Evolutionary conservation across 495 filamentous ascomycete genomes (phyloP), one percentile per base, ranked within the genome.

Genomic region (Neurospora sp.): DNA sequence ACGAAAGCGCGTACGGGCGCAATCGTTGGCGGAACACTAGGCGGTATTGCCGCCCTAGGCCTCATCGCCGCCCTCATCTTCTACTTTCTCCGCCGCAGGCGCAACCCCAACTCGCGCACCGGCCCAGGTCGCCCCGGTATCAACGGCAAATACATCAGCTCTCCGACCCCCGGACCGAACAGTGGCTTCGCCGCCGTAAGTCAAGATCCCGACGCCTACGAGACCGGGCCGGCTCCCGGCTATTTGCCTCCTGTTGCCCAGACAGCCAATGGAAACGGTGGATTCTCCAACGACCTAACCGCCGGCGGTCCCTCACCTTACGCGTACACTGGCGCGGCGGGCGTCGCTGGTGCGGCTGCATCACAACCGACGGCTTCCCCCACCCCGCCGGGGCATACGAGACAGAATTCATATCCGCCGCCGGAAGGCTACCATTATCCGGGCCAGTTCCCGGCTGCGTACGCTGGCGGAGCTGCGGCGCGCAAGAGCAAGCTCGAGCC

Each of bases 1-100:
- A 41, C 72, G 20, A 71, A 69, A 41, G 78, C 72, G 69, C 77
- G 80, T 14, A 81, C 78, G 7, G 84, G 82, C 7, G 82, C 82
- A 53, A 83, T 86, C 14, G 80, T 85, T 9, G 85, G 85, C 69
- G 85, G 84, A 45, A 80, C 81, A 41, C 78, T 85, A 38, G 77
- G 79, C 41, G 83, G 83, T 35, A 79, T 81, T 12, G 81, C 79
- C 12, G 79, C 79, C 8, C 71, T 82, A 0, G 73, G 80, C 65
- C 78, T 78, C 16, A 61, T 83, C n/a, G 35, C 76, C 35, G 75
- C 77, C 0, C 75, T 82, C 0, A 72, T 73, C 53, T 65, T 78
- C 39, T 78, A 76, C 39, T 77, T 80, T 44, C 79, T 75, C 71
- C 68, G 79, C 45, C 81, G 81, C 22, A 81, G 77, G 70, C 79